Evolutionary conservation across 2,329 filamentous ascomycete genomes (phyloP), one percentile per base, ranked within the genome.

Genomic region (Dothideomycetes sp.): DNA sequence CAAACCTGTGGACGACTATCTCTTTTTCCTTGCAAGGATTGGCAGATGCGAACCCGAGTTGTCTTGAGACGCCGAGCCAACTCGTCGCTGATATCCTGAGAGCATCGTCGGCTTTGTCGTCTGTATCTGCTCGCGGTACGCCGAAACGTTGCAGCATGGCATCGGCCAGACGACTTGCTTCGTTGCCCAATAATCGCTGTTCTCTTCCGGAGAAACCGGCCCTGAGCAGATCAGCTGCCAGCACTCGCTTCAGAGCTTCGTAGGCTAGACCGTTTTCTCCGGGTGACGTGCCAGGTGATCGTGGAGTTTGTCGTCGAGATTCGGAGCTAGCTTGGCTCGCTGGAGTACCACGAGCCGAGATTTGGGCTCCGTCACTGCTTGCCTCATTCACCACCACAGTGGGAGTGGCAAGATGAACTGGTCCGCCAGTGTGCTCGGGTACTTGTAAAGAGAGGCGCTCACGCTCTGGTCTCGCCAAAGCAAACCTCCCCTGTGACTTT

Each of bases 391-490:
- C 64, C 6, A 74, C 62, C 2, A 74, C 59, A 8, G 69, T 67
- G 0, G 73, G 72, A 7, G 78, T 82, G 17, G 78, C 77, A 11
- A 82, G 63, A 43, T 76, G 67, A 0, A 82, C 75, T 3, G 73
- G 68, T 1, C 76, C 76, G 1, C 76, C 68, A 13, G 70, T 63
- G 44, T 78, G 70, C 48, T 77, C 69, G 6, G 78, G 78, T 0
- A 82, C 78, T 50, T 81, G 77, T 1, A 82, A 61, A 15, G 41
- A 41, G 13, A 47, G 30, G 12, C 45, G 37, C 9, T 29, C 37
- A 9, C 37, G 39, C 17, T 47, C 25, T 3, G 40, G 29, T 35
- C 30, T 15, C 38, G 33, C n/a, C 25, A 18, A 9, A 25, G 24
- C 8, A 22, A 25, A n/a, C 34, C 33, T 13, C 40, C 39, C 5